Evolutionary conservation across 2,329 filamentous ascomycete species (phyloP).

Genomic region (Fragosphaeria purpurea): DNA sequence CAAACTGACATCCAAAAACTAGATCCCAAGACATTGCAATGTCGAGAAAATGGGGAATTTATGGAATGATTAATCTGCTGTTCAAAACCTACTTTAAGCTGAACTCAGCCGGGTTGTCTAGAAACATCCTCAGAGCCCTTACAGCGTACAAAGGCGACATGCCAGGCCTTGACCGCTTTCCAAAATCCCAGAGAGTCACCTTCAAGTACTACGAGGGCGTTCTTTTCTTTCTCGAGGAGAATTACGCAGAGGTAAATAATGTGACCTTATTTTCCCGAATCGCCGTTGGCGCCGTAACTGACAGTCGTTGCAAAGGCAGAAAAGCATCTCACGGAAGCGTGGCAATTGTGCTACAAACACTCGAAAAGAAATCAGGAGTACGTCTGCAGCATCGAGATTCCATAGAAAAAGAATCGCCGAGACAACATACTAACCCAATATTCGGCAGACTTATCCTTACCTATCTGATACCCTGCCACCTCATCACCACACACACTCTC

Average conservation of each 20-base stretch:
- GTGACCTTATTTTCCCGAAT: not conserved
- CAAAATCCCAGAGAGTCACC: slow-evolving; percentile 82
- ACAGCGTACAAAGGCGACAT: slow-evolving; percentile 70
- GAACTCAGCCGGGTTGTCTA: slow-evolving; percentile 78
- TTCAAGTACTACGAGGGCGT: slow-evolving; percentile 96
- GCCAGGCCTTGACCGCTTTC: slow-evolving; percentile 68
- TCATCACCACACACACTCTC: slow-evolving; percentile 78
- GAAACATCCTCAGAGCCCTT: slow-evolving; percentile 79
- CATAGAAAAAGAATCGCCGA: no score
- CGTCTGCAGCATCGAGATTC: slow-evolving; percentile 18
- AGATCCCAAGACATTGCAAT: slow-evolving; percentile 61
- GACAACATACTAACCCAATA: no score
- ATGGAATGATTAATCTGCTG: slow-evolving; percentile 84
- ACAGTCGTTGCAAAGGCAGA: slow-evolving; percentile 49
- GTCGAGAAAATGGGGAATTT: slow-evolving; percentile 96
- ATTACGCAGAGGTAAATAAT: slow-evolving; percentile 61
- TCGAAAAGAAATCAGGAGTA: slow-evolving; percentile 73
- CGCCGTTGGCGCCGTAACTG: not conserved
- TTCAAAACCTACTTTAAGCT: slow-evolving; percentile 99
- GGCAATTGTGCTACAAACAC: slow-evolving; percentile 66
- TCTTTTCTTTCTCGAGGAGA: slow-evolving; percentile 87
- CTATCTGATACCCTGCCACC: slow-evolving; percentile 87
- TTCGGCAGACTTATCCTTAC: slow-evolving; percentile 68
- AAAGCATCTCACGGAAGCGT: slow-evolving; percentile 68
- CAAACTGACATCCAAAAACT: slow-evolving; percentile 32